Conservation (phyloP, 768 basidiomycete species). For the Leccinellum luteum region DNA sequence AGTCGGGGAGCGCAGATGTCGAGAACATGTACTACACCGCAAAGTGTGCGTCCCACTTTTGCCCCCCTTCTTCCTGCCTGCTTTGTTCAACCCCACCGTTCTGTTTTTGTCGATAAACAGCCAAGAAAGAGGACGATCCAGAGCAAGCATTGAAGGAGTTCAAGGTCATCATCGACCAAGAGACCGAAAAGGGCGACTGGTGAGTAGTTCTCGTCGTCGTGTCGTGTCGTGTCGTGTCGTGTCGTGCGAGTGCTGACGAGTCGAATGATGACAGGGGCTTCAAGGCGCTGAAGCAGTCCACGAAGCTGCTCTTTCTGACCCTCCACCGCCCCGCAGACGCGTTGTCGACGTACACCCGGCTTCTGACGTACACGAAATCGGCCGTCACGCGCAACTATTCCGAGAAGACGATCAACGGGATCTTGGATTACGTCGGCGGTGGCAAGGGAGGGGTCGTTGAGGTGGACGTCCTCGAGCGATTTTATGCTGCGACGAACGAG, state of each 20-base stretch:
- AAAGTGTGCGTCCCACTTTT: constrained; percentile 62
- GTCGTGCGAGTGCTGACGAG: background rate
- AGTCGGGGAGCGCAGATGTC: constrained; percentile 79
- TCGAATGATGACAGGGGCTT: constrained; percentile 72
- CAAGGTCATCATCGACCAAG: constrained; percentile 81
- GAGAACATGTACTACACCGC: constrained; percentile 99
- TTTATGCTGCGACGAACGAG: constrained; percentile 91
- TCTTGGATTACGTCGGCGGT: constrained; percentile 96
- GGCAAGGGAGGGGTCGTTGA: constrained; percentile 75
- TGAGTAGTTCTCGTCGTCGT: constrained; percentile 37
- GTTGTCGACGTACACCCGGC: constrained; percentile 76
- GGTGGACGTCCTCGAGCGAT: constrained; percentile 87
- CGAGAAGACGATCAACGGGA: constrained; percentile 98
- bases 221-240: too few species aligned
- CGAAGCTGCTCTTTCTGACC: constrained; percentile 84
- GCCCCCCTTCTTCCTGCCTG: background rate
- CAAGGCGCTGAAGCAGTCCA: constrained; percentile 97
- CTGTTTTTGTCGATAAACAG: constrained; percentile 36
- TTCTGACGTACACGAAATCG: constrained; percentile 93
- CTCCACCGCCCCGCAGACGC: constrained; percentile 82
- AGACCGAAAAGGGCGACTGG: constrained; percentile 95
- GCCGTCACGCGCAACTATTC: constrained; percentile 95
- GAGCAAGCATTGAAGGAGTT: constrained; percentile 92
- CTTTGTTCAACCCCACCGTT: background rate
- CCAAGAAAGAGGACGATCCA: constrained; percentile 91